Base-by-base conservation (phyloP, 805 yeast genomes). In the Wickerhamiella alocasiicola region DNA sequence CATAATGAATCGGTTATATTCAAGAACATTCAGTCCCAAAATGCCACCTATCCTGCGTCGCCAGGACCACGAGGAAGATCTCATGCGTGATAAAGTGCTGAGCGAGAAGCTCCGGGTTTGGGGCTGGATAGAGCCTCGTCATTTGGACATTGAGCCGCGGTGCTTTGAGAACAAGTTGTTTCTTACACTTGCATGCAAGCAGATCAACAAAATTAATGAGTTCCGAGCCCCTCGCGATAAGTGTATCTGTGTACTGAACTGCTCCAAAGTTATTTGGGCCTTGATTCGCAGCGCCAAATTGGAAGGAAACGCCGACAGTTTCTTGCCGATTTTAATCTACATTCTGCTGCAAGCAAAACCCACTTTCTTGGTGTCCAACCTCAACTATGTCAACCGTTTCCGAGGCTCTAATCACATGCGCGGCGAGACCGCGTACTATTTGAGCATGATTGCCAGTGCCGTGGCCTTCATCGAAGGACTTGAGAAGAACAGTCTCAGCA, bases 221-320 rank as follows among this genome's bases (percentile, higher is more conserved):
- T 93, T 80, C 57, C 72, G 93, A 50, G 88, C 97, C 0, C 98
- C 98, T 12, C 67, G 98, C 40, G 98, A 93, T 55, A 91, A 91
- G 55, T 75, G 84, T 47, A 83, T 91, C 28, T 91, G 97, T 56
- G 68, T 91, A 2, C 66, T 91, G 46, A 93, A 91, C 60, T 76
- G 91, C 40, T 88, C 96, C 55, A 88, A 88, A 59, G 87, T 91
- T 16, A 78, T 93, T 5, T 87, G 85, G 65, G 93, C 94, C 9
- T 67, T 83, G 43, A 71, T 93, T 35, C 76, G 85, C 46, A 81
- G 76, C 45, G 63, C 67, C 12, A 61, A 70, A 37, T 68, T 75
- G 41, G 80, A 76, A 44, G 88, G 81, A 50, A 87, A 85, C 49
- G 99, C 99, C 0, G 99, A 91, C 60, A 74, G 81, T 28, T 91